Percentiles rank a stretch among this genome's conserved stretches.
Evolutionary conservation across 2,329 filamentous ascomycete species (phyloP).

Genomic region (Parastagonospora nodorum): DNA sequence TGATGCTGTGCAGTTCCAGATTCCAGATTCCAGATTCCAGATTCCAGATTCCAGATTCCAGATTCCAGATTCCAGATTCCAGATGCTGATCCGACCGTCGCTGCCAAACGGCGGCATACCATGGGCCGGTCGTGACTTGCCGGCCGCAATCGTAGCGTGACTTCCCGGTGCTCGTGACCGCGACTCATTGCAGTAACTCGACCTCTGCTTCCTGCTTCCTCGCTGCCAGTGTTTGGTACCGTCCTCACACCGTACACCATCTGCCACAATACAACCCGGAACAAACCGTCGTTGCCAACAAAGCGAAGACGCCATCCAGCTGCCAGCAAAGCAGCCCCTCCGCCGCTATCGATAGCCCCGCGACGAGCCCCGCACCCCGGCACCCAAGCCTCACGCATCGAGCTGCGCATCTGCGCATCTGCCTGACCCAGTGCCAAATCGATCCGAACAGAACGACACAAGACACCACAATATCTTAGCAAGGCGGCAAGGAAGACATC

Average conservation of each 20-base stretch:
- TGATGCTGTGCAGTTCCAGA: no score
- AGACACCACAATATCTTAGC: not conserved
- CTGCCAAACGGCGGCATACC: not conserved
- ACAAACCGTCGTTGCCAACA: slow-evolving; percentile 21
- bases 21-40: no score
- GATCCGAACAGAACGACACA: not conserved
- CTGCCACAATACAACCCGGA: not conserved
- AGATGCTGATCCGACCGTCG: no score
- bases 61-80: no score
- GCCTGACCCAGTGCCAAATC: not conserved
- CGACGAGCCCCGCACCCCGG: slow-evolving; percentile 13
- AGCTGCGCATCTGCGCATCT: slow-evolving; percentile 4
- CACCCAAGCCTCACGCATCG: not conserved
- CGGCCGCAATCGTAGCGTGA: slow-evolving; percentile 24
- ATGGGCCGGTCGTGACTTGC: slow-evolving; percentile 1
- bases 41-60: no score
- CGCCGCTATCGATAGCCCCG: slow-evolving; percentile 36
- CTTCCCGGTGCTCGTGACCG: slow-evolving; percentile 32
- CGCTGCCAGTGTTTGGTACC: slow-evolving; percentile 9
- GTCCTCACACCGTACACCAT: not conserved
- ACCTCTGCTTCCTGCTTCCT: slow-evolving; percentile 7
- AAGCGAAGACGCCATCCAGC: slow-evolving; percentile 17
- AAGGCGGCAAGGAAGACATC: not conserved
- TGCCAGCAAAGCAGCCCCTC: slow-evolving; percentile 27
- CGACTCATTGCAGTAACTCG: slow-evolving; percentile 10